Conservation (phyloP, 2,329 filamentous ascomycete species). For the Fusarium sp. region DNA sequence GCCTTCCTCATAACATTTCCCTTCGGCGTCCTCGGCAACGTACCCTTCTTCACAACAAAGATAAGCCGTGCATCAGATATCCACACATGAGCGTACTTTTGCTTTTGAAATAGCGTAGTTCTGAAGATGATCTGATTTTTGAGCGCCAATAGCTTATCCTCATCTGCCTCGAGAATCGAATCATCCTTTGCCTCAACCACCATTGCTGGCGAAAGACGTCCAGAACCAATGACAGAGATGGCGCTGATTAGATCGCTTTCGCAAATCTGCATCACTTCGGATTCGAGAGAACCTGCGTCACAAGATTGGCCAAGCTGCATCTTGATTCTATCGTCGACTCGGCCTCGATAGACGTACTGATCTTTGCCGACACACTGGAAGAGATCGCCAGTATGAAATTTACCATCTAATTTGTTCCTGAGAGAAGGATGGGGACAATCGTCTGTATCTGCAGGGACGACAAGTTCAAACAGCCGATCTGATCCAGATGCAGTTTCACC, state of each 20-base stretch:
- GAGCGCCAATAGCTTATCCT: neutral
- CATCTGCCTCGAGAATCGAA: accelerated
- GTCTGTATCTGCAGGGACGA: conserved; percentile 1
- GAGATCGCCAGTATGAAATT: conserved; percentile 8
- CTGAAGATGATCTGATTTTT: neutral
- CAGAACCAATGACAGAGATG: conserved; percentile 2
- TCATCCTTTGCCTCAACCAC: neutral
- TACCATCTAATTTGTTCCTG: neutral
- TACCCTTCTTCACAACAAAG: neutral
- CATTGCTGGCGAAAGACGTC: conserved; percentile 4
- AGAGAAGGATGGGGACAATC: conserved; percentile 6
- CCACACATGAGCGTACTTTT: conserved; percentile 3
- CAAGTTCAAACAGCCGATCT: neutral
- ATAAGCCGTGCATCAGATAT: neutral
- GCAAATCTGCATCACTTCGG: conserved; percentile 12
- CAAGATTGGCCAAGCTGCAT: neutral
- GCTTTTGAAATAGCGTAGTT: neutral
- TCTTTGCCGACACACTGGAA: neutral
- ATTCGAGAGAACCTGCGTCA: conserved; percentile 2
- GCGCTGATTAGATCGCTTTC: neutral
- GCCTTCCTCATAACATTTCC: conserved; percentile 8
- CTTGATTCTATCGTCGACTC: conserved; percentile 16
- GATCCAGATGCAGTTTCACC: accelerated
- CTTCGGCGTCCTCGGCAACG: conserved; percentile 1
- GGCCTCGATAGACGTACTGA: conserved; percentile 5